Conservation (phyloP, 768 basidiomycete species). For the Suillus alpinus region DNA sequence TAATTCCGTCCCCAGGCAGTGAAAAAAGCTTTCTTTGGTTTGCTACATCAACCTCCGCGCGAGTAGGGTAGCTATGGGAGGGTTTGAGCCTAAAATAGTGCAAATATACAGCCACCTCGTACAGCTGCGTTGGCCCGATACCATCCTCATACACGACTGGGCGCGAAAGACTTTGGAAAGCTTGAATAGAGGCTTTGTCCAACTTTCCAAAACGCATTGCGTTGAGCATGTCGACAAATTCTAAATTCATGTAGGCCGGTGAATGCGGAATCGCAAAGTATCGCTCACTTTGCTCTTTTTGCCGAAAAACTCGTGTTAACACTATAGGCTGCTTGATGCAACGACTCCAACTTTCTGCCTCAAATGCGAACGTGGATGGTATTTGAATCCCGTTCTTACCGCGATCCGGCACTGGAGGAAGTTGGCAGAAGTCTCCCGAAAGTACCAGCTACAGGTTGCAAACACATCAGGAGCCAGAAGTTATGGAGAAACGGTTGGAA, state of each 20-base stretch:
- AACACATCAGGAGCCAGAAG: conserved; percentile 3
- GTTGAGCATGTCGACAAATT: conserved; percentile 84
- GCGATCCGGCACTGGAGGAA: conserved; percentile 72
- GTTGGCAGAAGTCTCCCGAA: conserved; percentile 89
- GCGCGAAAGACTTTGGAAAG: conserved; percentile 59
- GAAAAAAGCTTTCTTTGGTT: conserved; percentile 52
- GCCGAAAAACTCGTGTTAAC: conserved; percentile 79
- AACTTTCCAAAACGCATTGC: conserved; percentile 78
- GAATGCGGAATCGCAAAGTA: neutral
- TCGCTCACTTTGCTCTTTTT: conserved; percentile 69
- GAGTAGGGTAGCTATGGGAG: conserved; percentile 59
- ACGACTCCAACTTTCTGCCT: conserved; percentile 67
- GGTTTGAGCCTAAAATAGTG: neutral
- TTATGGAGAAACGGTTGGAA: conserved; percentile 30
- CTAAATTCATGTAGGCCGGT: conserved; percentile 24
- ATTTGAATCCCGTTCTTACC: conserved; percentile 47
- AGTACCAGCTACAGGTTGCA: conserved; percentile 57
- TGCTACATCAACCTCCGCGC: conserved; percentile 68
- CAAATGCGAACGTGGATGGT: conserved; percentile 69
- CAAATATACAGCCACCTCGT: conserved; percentile 15
- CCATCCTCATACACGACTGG: conserved; percentile 62
- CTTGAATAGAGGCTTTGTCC: conserved; percentile 35
- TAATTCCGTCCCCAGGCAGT: conserved; percentile 36
- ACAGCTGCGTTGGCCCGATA: conserved; percentile 83
- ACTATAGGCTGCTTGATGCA: conserved; percentile 57